A percentile compares a stretch with the other conserved stretches of the same genome.
These are phyloP conservation scores for Trichosporon faecale DNA, from an alignment of 1,284 basidiomycete genomes.

Conservation along the genomic window DNA sequence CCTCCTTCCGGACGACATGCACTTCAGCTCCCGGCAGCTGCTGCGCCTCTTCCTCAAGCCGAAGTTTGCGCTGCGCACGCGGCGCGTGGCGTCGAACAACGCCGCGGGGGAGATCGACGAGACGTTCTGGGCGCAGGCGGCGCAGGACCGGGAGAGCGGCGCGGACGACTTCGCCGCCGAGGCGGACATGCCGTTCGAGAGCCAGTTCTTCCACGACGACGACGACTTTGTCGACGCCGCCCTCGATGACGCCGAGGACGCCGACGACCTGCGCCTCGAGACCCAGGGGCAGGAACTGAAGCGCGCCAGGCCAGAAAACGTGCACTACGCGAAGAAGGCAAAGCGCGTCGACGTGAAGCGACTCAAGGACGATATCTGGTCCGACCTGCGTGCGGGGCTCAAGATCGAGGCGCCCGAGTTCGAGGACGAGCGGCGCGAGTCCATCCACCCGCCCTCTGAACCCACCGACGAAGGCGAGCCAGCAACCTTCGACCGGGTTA, in stretches of 20 bases:
- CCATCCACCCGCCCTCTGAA: neutral
- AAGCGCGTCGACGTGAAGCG: constrained; percentile 96
- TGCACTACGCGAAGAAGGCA: constrained; percentile 93
- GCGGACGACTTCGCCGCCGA: constrained; percentile 54
- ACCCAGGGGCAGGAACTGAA: constrained; percentile 71
- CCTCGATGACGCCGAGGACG: constrained; percentile 61
- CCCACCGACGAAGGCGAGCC: constrained; percentile 1
- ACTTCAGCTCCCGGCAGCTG: constrained; percentile 86
- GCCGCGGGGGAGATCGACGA: constrained; percentile 84
- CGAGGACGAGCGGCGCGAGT: neutral
- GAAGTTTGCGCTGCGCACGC: constrained; percentile 81
- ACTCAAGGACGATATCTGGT: constrained; percentile 98
- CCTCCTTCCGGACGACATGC: constrained; percentile 92
- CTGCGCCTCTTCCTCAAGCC: constrained; percentile 93
- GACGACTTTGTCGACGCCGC: constrained; percentile 79
- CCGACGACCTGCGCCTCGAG: constrained; percentile 75
- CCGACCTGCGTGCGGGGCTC: constrained; percentile 65
- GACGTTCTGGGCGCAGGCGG: constrained; percentile 91
- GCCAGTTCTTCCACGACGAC: constrained; percentile 96
- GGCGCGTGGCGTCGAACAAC: constrained; percentile 54
- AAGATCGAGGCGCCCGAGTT: constrained; percentile 38
- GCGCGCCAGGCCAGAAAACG: constrained; percentile 78
- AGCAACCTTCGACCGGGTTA: constrained; percentile 70
- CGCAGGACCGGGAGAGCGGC: constrained; percentile 68
- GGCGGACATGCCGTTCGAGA: constrained; percentile 76